These are phyloP conservation scores for Eucalyptus regnans DNA, from an alignment of 345 rosid species.

Conservation along the genomic window DNA sequence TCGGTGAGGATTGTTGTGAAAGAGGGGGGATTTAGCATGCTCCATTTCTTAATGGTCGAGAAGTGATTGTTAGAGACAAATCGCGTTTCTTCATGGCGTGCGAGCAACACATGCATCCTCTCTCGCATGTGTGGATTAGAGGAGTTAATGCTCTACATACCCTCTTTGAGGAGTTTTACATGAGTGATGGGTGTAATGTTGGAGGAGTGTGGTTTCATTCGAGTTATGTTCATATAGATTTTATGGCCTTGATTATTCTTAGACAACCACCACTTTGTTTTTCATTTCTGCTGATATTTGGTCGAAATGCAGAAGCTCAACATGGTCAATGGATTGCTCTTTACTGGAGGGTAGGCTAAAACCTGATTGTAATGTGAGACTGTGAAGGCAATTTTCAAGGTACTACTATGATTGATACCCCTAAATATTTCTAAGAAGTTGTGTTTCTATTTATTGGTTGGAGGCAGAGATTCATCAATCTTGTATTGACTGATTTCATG, in stretches of 20 bases:
- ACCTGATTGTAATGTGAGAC: conserved; percentile 50
- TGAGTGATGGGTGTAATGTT: not conserved
- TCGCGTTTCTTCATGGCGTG: not conserved
- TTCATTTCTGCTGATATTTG: not conserved
- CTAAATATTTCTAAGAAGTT: not conserved
- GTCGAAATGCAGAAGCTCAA: conserved; percentile 50
- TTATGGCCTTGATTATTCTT: not conserved
- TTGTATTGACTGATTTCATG: not conserved
- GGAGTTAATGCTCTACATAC: not conserved
- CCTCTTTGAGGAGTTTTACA: not conserved
- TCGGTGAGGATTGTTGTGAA: not conserved
- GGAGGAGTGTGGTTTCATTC: not conserved
- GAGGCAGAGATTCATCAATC: not conserved
- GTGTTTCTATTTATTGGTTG: not conserved
- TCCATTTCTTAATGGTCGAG: not conserved
- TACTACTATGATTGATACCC: not conserved
- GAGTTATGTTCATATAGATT: not conserved
- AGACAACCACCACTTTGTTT: not conserved
- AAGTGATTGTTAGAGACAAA: not conserved
- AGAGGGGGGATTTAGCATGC: not conserved
- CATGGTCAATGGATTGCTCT: conserved; percentile 72
- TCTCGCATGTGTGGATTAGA: not conserved
- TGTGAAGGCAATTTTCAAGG: conserved; percentile 45
- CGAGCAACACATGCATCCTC: not conserved
- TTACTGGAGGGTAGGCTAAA: conserved; percentile 90